Evolutionary conservation across 2,329 filamentous ascomycete genomes (phyloP).

Genomic region (Alternaria ethzedia): DNA sequence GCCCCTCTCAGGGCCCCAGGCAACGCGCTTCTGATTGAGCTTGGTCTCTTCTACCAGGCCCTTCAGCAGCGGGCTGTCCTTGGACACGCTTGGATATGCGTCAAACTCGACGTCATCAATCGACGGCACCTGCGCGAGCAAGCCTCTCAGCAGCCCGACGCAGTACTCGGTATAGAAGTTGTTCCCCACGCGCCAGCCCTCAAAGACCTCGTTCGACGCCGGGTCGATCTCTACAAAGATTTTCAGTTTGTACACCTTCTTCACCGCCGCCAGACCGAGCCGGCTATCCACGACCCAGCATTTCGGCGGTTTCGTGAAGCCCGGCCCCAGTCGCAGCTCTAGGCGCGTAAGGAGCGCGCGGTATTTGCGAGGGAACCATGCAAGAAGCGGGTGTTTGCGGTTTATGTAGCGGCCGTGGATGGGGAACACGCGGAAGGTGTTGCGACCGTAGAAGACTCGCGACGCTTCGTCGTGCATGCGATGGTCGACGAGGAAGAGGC

Average conservation of each 20-base stretch:
- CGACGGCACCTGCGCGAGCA: slow-evolving; percentile 64
- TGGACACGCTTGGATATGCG: slow-evolving; percentile 69
- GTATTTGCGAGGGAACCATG: slow-evolving; percentile 67
- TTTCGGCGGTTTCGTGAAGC: slow-evolving; percentile 72
- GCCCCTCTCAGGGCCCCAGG: slow-evolving; percentile 71
- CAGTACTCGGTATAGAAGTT: slow-evolving; percentile 76
- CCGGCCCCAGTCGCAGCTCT: slow-evolving; percentile 74
- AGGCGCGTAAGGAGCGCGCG: slow-evolving; percentile 67
- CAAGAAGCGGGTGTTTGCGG: slow-evolving; percentile 73
- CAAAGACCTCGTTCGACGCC: slow-evolving; percentile 67
- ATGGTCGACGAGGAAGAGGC: slow-evolving; percentile 69
- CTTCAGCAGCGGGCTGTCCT: slow-evolving; percentile 68
- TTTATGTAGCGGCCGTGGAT: slow-evolving; percentile 68
- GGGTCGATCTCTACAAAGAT: slow-evolving; percentile 78
- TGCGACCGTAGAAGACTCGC: slow-evolving; percentile 58
- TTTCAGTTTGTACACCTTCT: slow-evolving; percentile 64
- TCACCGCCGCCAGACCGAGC: slow-evolving; percentile 69
- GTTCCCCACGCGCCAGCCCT: slow-evolving; percentile 69
- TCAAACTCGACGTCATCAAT: slow-evolving; percentile 71
- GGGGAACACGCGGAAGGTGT: slow-evolving; percentile 61
- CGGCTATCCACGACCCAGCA: slow-evolving; percentile 72
- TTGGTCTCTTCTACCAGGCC: slow-evolving; percentile 63
- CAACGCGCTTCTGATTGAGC: slow-evolving; percentile 60
- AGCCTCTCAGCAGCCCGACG: slow-evolving; percentile 60
- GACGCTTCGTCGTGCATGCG: slow-evolving; percentile 59